Percentiles rank a stretch among this genome's conserved stretches.
These are phyloP conservation scores for Diaporthe citriasiana DNA, from an alignment of 2,329 filamentous ascomycete genomes.

Conservation along the genomic window DNA sequence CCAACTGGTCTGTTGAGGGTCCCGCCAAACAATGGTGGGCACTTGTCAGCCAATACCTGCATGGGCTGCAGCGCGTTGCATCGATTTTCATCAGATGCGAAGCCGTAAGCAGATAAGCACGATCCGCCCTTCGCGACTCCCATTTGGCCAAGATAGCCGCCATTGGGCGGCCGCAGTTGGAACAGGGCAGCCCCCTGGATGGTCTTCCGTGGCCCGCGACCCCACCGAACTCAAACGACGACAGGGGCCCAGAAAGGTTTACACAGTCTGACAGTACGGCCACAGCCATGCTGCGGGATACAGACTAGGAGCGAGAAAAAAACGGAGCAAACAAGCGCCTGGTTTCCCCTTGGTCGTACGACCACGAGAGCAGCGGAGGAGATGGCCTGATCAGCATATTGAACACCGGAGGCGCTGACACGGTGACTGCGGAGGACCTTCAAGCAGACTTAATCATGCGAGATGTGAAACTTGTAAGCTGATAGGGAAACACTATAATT, in stretches of 20 bases:
- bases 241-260: conserved; percentile 30
- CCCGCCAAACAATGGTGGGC: conserved; percentile 27
- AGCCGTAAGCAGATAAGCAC: conserved; percentile 31
- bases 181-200: conserved; percentile 24
- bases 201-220: conserved; percentile 34
- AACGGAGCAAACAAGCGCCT: conserved; percentile 30
- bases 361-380: conserved; percentile 3
- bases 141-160: conserved; percentile 38
- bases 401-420: neutral
- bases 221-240: conserved; percentile 33
- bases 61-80: conserved; percentile 14
- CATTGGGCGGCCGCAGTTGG: conserved; percentile 35
- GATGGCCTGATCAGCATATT: conserved; percentile 25
- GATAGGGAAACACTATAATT: conserved; percentile 25
- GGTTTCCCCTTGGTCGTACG: conserved; percentile 25
- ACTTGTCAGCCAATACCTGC: conserved; percentile 33
- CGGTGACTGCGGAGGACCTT: neutral
- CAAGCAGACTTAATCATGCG: conserved; percentile 25
- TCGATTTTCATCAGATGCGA: conserved; percentile 28
- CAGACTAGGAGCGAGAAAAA: neutral
- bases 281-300: conserved; percentile 8
- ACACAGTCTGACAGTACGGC: conserved; percentile 14
- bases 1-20: conserved; percentile 27
- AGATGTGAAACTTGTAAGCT: conserved; percentile 30
- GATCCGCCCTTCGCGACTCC: conserved; percentile 22